phyloP scores from a whole-genome alignment of 495 filamentous ascomycete genomes.

The Aspergillus hancockii region DNA sequence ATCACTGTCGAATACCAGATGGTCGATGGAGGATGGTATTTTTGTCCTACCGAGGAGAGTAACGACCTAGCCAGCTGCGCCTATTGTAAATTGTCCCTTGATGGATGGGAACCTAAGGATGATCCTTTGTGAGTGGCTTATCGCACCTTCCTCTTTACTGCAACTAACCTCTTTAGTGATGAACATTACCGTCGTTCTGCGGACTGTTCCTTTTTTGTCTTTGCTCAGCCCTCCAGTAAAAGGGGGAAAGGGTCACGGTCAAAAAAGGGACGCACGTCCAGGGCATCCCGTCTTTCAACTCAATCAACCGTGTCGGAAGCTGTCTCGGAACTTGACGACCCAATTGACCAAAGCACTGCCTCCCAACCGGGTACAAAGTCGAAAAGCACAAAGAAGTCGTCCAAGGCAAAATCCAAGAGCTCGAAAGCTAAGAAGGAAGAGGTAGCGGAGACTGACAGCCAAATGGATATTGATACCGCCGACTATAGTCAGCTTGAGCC shows the following conservation, averaged over 20 bases:
- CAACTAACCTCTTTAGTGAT: slow-evolving; percentile 56
- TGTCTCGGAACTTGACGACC: slow-evolving; percentile 57
- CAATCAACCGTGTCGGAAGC: slow-evolving; percentile 65
- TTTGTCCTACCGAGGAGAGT: slow-evolving; percentile 76
- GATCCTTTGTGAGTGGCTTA: slow-evolving; percentile 71
- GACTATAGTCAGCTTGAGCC: slow-evolving; percentile 33
- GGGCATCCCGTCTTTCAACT: slow-evolving; percentile 68
- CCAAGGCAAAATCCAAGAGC: slow-evolving; percentile 40
- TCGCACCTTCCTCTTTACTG: slow-evolving; percentile 19
- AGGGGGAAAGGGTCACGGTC: slow-evolving; percentile 44
- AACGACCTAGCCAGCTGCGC: slow-evolving; percentile 84
- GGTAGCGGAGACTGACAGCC: slow-evolving; percentile 45
- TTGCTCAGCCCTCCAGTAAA: slow-evolving; percentile 42
- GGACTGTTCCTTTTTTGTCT: slow-evolving; percentile 79
- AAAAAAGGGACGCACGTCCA: slow-evolving; percentile 64
- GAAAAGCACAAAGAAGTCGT: slow-evolving; percentile 52
- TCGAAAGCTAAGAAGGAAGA: slow-evolving; percentile 61
- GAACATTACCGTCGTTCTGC: slow-evolving; percentile 81
- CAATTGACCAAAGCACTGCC: slow-evolving; percentile 66
- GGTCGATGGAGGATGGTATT: slow-evolving; percentile 90
- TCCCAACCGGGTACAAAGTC: slow-evolving; percentile 52
- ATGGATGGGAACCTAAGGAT: slow-evolving; percentile 91
- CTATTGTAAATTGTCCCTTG: slow-evolving; percentile 82
- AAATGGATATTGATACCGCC: slow-evolving; percentile 32
- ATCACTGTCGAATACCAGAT: slow-evolving; percentile 56